Evolutionary conservation across 176 grass and related monocot genomes (phyloP), one percentile per base, ranked within the genome.

Genomic region (Oryza meyeriana): DNA sequence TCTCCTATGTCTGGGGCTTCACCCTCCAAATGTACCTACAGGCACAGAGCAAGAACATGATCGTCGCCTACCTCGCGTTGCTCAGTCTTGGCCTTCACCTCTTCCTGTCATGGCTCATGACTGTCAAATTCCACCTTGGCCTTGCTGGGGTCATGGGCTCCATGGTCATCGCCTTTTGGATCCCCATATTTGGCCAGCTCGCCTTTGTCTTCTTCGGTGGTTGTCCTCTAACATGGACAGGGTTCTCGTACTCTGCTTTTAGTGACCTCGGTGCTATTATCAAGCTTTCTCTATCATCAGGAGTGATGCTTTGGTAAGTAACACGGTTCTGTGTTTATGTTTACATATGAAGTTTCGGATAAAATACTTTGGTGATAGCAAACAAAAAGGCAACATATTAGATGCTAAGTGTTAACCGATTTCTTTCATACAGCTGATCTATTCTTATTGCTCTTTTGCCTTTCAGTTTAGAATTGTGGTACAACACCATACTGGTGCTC

Each of bases 1-100:
- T 95, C 79, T 87, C 90, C 29, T 88, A 61, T 12, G 76, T 84
- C 45, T 94, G 78, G 80, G 10, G 61, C 18, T 95, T 91, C 90
- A 87, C 92, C 17, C 84, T 94, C 18, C 95, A 95, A 78, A 94
- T 91, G 92, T 95, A 87, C 79, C 90, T 98, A 14, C 95, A 98
- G 65, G 77, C 90, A 20, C 95, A 95, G 78, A 91, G 86, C 84
- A 98, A 89, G 83, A 94, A 94, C 66, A 2, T 81, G 11, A 87
- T 95, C 75, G 89, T 94, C 81, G 87, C 88, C 5, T 91, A 89
- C 72, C 80, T 95, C 8, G 90, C 92, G 24, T 10, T 93, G 41
- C 72, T 89, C 58, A 90, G 68, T 25, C 84, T 98, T 24, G 84
- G 8, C 10, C 74, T 93, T 42, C 90, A 98, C 81, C 12, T 98